Percentiles rank a stretch among this genome's conserved stretches.
Conservation (phyloP, 345 rosid species). For the Euclidium syriacum region DNA sequence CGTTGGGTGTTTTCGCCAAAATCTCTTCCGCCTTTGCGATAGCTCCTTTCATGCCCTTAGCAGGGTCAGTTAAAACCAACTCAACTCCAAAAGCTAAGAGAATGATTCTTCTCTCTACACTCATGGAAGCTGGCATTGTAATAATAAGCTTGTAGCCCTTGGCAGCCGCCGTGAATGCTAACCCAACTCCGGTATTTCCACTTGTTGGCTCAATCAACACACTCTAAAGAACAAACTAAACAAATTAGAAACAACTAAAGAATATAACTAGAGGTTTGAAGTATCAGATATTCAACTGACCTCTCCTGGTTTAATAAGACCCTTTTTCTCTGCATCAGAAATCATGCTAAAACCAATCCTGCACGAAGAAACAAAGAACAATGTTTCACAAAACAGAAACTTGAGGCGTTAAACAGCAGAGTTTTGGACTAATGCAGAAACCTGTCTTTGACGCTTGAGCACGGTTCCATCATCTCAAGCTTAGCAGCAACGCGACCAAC, state of each 20-base stretch:
- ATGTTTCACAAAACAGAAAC: not conserved
- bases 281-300: conserved; percentile 28
- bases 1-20: conserved; percentile 59
- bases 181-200: conserved; percentile 91
- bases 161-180: conserved; percentile 90
- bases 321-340: conserved; percentile 73
- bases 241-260: not conserved
- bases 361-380: conserved; percentile 1
- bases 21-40: conserved; percentile 90
- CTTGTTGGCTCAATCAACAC: conserved; percentile 92
- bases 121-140: conserved; percentile 95
- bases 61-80: conserved; percentile 79
- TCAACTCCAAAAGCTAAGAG: conserved; percentile 93
- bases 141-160: conserved; percentile 77
- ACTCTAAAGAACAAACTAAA: conserved; percentile 38
- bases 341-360: conserved; percentile 96
- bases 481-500: conserved; percentile 78
- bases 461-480: conserved; percentile 79
- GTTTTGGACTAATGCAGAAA: not conserved
- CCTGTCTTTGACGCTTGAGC: conserved; percentile 88
- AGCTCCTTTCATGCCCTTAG: conserved; percentile 93
- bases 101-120: conserved; percentile 84
- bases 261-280: not conserved
- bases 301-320: conserved; percentile 75
- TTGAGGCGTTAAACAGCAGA: not conserved